Evolutionary conservation across 2,329 filamentous ascomycete genomes (phyloP).

Genomic region (Trichoderma endophyticum): DNA sequence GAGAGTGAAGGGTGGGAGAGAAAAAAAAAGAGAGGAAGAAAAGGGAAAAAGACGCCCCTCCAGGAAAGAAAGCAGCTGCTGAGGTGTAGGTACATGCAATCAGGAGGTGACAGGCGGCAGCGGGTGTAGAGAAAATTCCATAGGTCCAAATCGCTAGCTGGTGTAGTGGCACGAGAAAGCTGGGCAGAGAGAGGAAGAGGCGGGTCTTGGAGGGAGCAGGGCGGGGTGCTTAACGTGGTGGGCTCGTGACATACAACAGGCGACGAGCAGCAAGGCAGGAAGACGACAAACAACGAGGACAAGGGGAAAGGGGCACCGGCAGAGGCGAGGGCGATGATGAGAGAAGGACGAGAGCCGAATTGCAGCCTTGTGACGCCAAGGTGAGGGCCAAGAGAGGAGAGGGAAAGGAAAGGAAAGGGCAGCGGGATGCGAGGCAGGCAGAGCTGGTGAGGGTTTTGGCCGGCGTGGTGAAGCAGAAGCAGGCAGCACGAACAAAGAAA

Average conservation of each 20-base stretch:
- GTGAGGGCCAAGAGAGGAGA: background rate
- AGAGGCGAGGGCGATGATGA: background rate
- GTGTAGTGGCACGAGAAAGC: conserved; percentile 20
- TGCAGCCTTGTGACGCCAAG: background rate
- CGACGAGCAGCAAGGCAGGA: conserved; percentile 19
- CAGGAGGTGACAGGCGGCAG: conserved; percentile 19
- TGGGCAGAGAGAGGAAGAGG: conserved; percentile 17
- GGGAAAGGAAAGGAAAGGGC: background rate
- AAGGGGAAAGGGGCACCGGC: background rate
- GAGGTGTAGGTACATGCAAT: conserved; percentile 27
- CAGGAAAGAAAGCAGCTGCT: conserved; percentile 19
- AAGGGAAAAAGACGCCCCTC: conserved; percentile 8
- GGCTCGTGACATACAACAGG: conserved; percentile 21
- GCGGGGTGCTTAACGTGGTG: conserved; percentile 21
- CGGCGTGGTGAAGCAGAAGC: background rate
- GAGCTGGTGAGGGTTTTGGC: conserved; percentile 13
- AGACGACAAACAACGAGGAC: background rate
- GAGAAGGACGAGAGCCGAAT: background rate
- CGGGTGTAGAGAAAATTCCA: conserved; percentile 19
- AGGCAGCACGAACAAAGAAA: background rate
- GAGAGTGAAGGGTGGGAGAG: conserved; percentile 1
- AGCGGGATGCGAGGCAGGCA: background rate
- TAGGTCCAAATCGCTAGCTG: conserved; percentile 17
- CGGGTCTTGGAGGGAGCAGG: conserved; percentile 20
- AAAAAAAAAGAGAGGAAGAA: background rate